Conservation (phyloP, 306 rosid species). For the Bauhinia variegata region DNA sequence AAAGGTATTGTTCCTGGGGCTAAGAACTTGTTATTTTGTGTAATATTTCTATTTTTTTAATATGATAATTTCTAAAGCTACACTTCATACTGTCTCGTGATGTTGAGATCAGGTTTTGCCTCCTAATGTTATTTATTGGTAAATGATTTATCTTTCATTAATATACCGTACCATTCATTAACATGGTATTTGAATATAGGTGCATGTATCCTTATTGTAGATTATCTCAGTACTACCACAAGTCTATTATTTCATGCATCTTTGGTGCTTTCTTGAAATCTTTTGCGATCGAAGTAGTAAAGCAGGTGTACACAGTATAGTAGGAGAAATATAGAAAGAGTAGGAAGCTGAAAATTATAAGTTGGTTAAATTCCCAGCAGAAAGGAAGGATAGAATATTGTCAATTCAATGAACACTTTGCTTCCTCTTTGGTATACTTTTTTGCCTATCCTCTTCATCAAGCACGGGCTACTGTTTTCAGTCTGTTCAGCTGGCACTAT, state of each 20-base stretch:
- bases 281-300: slow-evolving; percentile 7
- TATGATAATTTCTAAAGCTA: background rate
- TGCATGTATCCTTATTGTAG: background rate
- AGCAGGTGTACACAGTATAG: slow-evolving; percentile 1
- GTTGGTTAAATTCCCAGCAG: background rate
- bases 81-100: background rate
- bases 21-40: background rate
- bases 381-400: background rate
- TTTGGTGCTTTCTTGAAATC: slow-evolving; percentile 3
- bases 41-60: too few species aligned
- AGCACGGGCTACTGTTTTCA: too few species aligned
- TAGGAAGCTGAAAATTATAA: slow-evolving; percentile 17
- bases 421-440: too few species aligned
- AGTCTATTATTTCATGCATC: background rate
- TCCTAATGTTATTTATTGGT: slow-evolving; percentile 8
- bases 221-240: background rate
- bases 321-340: slow-evolving; percentile 21
- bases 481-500: too few species aligned
- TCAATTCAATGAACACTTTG: too few species aligned
- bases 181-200: background rate
- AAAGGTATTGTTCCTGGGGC: slow-evolving; percentile 60
- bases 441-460: too few species aligned
- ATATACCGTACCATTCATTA: background rate
- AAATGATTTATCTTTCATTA: slow-evolving; percentile 10
- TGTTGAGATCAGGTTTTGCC: background rate